Evolutionary conservation across 306 rosid species (phyloP).

Genomic region (Quercus wislizeni): DNA sequence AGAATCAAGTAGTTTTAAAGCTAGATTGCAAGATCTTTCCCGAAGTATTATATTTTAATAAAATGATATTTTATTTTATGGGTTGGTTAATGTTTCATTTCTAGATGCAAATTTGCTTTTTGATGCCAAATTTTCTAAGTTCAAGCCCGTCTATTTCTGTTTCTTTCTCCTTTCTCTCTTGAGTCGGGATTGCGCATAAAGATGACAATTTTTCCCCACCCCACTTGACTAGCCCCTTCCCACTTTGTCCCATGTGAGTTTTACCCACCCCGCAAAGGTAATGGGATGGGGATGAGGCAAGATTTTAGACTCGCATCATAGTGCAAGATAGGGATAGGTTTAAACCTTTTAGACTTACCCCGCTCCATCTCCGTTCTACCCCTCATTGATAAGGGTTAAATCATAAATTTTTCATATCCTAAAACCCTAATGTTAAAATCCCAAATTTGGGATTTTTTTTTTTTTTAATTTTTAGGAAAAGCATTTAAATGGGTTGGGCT

Average conservation of each 20-base stretch:
- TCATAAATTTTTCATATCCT: no score
- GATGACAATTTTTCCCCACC: rapidly evolving
- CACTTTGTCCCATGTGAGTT: rapidly evolving
- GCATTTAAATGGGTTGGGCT: no score
- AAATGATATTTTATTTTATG: background rate
- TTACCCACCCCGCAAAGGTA: rapidly evolving
- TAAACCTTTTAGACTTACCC: no score
- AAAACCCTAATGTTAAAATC: no score
- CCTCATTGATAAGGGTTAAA: no score
- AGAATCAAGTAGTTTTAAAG: background rate
- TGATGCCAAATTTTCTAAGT: slow-evolving; percentile 6
- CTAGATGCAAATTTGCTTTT: background rate
- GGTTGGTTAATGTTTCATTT: background rate
- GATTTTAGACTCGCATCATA: no score
- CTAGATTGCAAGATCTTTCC: background rate
- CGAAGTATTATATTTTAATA: background rate
- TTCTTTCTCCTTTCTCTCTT: background rate
- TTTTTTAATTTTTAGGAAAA: no score
- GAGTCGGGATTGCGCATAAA: no score
- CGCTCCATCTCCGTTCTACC: rapidly evolving
- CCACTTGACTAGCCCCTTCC: rapidly evolving
- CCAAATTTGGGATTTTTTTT: no score
- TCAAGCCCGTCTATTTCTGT: slow-evolving; percentile 11
- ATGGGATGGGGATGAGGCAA: rapidly evolving
- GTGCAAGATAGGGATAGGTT: rapidly evolving